Conservation (phyloP, 2,329 filamentous ascomycete species). For the Diplodia mutila region DNA sequence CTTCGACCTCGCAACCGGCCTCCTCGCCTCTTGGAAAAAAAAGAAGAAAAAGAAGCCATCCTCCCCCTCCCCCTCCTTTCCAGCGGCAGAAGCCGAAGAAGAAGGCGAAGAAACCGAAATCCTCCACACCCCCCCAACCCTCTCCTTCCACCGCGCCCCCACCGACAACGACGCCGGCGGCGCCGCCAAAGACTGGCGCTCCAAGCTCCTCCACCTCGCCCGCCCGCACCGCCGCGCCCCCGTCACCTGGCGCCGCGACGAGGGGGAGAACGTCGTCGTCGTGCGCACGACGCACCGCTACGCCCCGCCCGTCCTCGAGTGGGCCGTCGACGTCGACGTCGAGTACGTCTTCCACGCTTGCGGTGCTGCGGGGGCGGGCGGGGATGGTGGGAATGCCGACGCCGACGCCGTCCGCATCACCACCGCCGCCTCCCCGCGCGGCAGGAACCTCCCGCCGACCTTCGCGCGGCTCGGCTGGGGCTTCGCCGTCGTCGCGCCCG, state of each 20-base stretch:
- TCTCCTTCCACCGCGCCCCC: background rate
- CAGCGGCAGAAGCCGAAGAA: too few species aligned
- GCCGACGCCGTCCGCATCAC: background rate
- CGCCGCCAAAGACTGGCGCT: slow-evolving; percentile 29
- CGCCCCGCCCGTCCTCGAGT: background rate
- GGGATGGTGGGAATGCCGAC: too few species aligned
- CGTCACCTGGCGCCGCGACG: background rate
- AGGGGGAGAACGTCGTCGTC: accelerated
- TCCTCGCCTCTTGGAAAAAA: background rate
- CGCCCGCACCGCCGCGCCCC: background rate
- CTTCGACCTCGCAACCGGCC: background rate
- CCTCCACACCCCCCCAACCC: background rate
- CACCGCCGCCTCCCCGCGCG: background rate
- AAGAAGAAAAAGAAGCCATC: background rate
- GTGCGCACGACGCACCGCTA: background rate
- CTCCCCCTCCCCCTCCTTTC: too few species aligned
- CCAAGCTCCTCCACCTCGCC: slow-evolving; percentile 52
- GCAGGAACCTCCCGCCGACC: background rate
- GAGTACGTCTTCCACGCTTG: background rate
- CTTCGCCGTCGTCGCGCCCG: background rate
- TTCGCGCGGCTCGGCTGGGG: background rate
- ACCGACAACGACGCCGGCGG: background rate
- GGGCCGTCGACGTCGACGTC: background rate
- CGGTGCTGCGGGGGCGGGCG: background rate
- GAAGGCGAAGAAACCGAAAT: too few species aligned